Percentiles rank a stretch among this genome's conserved stretches.
These are phyloP conservation scores for Mucor irregularis DNA, from an alignment of 371 early-diverging fungal genomes.

Conservation along the genomic window DNA sequence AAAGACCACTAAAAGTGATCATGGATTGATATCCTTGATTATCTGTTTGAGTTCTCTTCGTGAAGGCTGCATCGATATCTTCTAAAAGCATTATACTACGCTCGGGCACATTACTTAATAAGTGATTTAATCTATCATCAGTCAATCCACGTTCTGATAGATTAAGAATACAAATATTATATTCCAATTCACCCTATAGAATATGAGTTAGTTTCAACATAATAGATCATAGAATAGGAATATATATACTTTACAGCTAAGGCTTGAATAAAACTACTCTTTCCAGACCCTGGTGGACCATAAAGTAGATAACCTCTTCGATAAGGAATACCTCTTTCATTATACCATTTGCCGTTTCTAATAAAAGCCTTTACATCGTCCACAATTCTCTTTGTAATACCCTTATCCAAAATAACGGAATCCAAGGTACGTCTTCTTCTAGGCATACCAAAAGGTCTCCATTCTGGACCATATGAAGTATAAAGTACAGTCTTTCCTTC, in stretches of 20 bases:
- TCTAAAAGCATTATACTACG: slow-evolving; percentile 97
- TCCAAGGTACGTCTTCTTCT: slow-evolving; percentile 80
- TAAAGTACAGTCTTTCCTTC: slow-evolving; percentile 95
- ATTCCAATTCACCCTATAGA: slow-evolving; percentile 82
- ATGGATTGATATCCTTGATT: slow-evolving; percentile 84
- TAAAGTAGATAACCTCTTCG: slow-evolving; percentile 96
- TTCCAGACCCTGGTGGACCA: slow-evolving; percentile 99
- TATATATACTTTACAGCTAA: slow-evolving; percentile 66
- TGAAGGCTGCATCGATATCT: slow-evolving; percentile 99
- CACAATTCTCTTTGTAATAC: slow-evolving; percentile 74
- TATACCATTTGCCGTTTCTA: slow-evolving; percentile 91
- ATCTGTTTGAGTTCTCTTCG: slow-evolving; percentile 60
- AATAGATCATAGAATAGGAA: not conserved
- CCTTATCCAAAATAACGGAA: slow-evolving; percentile 86
- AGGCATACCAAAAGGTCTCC: slow-evolving; percentile 97
- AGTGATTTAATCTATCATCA: slow-evolving; percentile 93
- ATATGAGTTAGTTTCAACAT: not conserved
- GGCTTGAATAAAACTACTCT: slow-evolving; percentile 97
- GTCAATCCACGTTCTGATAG: slow-evolving; percentile 93
- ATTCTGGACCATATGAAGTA: slow-evolving; percentile 94
- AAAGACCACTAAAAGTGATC: slow-evolving; percentile 98
- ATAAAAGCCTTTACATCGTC: slow-evolving; percentile 88
- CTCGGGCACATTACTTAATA: slow-evolving; percentile 93
- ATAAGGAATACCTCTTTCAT: slow-evolving; percentile 95
- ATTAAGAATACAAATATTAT: slow-evolving; percentile 97